These are phyloP conservation scores for Penstemon newberryi DNA, from an alignment of 257 asterid species.

Conservation along the genomic window DNA sequence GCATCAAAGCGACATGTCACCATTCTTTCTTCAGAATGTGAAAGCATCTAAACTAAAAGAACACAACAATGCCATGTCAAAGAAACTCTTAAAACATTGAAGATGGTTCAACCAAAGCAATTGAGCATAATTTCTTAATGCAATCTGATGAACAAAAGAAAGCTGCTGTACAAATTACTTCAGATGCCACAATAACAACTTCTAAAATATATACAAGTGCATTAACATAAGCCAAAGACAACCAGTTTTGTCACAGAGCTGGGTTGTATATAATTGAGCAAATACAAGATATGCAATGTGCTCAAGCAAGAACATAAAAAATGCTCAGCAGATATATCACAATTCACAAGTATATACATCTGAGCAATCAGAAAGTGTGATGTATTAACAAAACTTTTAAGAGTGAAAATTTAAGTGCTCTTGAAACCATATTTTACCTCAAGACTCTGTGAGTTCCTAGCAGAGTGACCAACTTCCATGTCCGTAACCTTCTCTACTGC, in stretches of 20 bases:
- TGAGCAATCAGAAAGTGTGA: not conserved
- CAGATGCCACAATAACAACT: not conserved
- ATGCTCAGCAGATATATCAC: too few species aligned
- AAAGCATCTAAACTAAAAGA: not conserved
- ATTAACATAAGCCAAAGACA: not conserved
- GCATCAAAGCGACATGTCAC: not conserved
- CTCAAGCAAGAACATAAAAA: not conserved
- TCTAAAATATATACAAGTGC: not conserved
- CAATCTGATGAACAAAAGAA: not conserved
- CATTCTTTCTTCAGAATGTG: too few species aligned
- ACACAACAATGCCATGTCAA: not conserved
- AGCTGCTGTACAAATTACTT: not conserved
- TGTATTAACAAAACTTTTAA: not conserved
- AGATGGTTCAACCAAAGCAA: not conserved
- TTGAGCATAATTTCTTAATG: not conserved
- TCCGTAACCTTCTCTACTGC: constrained; percentile 27
- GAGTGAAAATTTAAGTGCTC: constrained; percentile 8
- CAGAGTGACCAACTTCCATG: constrained; percentile 25
- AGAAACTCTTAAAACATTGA: not conserved
- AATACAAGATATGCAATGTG: not conserved
- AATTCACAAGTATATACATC: not conserved
- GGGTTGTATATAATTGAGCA: not conserved
- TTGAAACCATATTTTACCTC: constrained; percentile 43
- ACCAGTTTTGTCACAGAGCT: not conserved
- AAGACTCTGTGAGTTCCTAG: constrained; percentile 33